Conservation (phyloP, 148 eudicot species). For the Camellia granthamiana region DNA sequence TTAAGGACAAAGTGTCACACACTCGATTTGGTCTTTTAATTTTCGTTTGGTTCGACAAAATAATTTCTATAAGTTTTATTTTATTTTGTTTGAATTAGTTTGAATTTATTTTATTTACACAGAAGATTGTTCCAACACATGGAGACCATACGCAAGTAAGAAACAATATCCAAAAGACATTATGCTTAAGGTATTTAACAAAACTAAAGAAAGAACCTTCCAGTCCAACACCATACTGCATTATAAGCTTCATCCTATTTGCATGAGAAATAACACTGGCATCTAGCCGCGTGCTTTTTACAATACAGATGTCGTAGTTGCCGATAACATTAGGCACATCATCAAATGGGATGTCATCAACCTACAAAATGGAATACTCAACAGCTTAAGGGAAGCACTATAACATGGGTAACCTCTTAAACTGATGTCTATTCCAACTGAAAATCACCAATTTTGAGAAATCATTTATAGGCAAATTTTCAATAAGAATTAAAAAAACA, state of each 20-base stretch:
- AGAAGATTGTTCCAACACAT: too few species aligned
- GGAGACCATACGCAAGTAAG: not conserved
- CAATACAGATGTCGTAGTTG: slow-evolving; percentile 74
- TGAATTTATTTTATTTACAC: too few species aligned
- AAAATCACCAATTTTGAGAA: not conserved
- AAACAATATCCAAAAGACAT: not conserved
- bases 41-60: too few species aligned
- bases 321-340: slow-evolving; percentile 64
- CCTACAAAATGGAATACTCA: slow-evolving; percentile 43
- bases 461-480: too few species aligned
- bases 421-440: not conserved
- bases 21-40: too few species aligned
- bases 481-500: too few species aligned
- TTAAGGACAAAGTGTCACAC: too few species aligned
- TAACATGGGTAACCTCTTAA: not conserved
- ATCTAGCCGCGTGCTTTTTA: slow-evolving; percentile 52
- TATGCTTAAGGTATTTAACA: not conserved
- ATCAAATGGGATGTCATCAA: slow-evolving; percentile 65
- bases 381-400: not conserved
- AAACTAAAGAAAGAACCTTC: slow-evolving; percentile 47
- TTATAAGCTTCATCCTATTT: slow-evolving; percentile 71
- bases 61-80: too few species aligned
- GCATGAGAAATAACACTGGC: slow-evolving; percentile 71
- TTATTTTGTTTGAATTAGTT: too few species aligned
- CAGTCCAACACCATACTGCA: slow-evolving; percentile 95